These are phyloP conservation scores for Lipomyces orientalis DNA, from an alignment of 805 yeast species.

Conservation along the genomic window DNA sequence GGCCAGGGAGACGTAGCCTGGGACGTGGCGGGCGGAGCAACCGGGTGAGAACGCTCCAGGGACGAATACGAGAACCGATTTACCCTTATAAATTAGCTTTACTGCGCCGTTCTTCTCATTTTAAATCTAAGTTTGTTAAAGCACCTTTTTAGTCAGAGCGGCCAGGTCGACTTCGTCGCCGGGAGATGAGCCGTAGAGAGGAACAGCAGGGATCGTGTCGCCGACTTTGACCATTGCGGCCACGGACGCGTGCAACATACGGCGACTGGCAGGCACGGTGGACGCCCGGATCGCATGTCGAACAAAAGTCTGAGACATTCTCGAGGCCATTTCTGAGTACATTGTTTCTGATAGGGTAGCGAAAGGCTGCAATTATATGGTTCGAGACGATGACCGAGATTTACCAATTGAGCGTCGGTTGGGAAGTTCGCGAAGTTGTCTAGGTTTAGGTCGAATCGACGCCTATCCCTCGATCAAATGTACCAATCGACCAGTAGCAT, in stretches of 20 bases:
- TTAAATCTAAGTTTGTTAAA: background rate
- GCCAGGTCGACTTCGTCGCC: conserved; percentile 65
- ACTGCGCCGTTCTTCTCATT: background rate
- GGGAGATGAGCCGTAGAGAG: conserved; percentile 66
- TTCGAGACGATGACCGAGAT: too few relatives aligned
- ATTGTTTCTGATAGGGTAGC: background rate
- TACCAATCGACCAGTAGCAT: too few relatives aligned
- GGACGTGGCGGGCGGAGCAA: conserved; percentile 73
- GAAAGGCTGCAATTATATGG: too few relatives aligned
- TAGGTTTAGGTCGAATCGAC: too few relatives aligned
- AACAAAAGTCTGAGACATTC: background rate
- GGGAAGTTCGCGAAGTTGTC: too few relatives aligned
- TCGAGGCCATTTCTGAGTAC: background rate
- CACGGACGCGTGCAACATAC: conserved; percentile 42
- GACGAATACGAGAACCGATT: conserved; percentile 61
- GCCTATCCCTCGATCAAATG: too few relatives aligned
- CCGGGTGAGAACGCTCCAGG: conserved; percentile 86
- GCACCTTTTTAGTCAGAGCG: conserved; percentile 35
- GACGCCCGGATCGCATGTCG: background rate
- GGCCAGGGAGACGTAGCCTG: conserved; percentile 66
- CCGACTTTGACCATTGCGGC: conserved; percentile 56
- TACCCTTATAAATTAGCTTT: conserved; percentile 50
- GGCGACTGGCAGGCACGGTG: background rate
- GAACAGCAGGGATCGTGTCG: conserved; percentile 61
- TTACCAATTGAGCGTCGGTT: too few relatives aligned